These are phyloP conservation scores for Daphne laureola DNA, from an alignment of 441 rosid genomes.

Conservation along the genomic window DNA sequence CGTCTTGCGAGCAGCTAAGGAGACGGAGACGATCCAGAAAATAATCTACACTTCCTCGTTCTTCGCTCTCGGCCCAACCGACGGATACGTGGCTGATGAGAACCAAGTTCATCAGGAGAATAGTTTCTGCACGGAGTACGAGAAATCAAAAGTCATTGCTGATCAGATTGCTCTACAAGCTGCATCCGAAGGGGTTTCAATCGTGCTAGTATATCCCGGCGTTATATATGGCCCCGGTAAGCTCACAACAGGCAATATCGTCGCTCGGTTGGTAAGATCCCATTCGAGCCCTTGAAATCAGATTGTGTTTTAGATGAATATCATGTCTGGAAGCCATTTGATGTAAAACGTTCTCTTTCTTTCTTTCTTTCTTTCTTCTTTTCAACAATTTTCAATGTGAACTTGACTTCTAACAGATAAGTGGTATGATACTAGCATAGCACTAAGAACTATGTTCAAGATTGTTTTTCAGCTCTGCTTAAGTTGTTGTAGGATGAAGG, in stretches of 20 bases:
- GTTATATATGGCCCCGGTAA: slow-evolving; percentile 81
- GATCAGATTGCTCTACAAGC: slow-evolving; percentile 73
- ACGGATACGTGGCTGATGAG: slow-evolving; percentile 74
- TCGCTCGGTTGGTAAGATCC: slow-evolving; percentile 56
- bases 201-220: slow-evolving; percentile 69
- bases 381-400: not conserved
- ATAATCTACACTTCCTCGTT: slow-evolving; percentile 82
- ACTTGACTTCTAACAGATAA: no score
- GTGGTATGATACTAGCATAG: no score
- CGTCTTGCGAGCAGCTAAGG: slow-evolving; percentile 53
- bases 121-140: slow-evolving; percentile 79
- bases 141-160: slow-evolving; percentile 66
- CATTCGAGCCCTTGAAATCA: slow-evolving; percentile 3
- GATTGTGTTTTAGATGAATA: not conserved
- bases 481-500: no score
- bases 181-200: slow-evolving; percentile 59
- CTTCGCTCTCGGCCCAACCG: slow-evolving; percentile 80
- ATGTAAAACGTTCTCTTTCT: not conserved
- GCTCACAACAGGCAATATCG: slow-evolving; percentile 66
- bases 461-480: no score
- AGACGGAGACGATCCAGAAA: slow-evolving; percentile 44
- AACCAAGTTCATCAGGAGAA: slow-evolving; percentile 64
- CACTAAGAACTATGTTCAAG: no score
- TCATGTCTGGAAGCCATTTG: no score
- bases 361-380: slow-evolving; percentile 2